These are phyloP conservation scores for Arxiozyma bovina DNA, from an alignment of 1,139 yeast genomes.

Conservation along the genomic window DNA sequence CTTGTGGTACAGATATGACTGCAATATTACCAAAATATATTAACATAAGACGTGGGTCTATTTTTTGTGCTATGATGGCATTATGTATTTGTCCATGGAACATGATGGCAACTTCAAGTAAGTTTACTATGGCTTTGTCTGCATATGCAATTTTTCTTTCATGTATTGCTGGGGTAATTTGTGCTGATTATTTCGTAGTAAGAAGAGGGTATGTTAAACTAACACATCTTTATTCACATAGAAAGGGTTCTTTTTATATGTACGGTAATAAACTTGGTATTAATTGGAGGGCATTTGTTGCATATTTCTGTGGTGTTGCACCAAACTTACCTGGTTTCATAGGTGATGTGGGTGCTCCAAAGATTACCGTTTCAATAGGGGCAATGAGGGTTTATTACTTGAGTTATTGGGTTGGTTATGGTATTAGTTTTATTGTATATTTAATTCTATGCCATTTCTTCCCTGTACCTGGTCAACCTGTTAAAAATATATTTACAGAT, in stretches of 20 bases:
- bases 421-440: constrained; percentile 46
- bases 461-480: constrained; percentile 57
- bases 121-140: constrained; percentile 73
- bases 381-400: constrained; percentile 65
- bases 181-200: constrained; percentile 67
- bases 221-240: constrained; percentile 49
- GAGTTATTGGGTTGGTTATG: constrained; percentile 69
- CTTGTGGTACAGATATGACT: constrained; percentile 87
- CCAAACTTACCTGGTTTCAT: constrained; percentile 87
- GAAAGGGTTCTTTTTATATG: constrained; percentile 44
- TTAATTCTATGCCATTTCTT: constrained; percentile 41
- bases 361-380: constrained; percentile 56
- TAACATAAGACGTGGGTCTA: constrained; percentile 77
- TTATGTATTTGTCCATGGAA: constrained; percentile 86
- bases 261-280: constrained; percentile 50
- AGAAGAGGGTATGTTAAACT: constrained; percentile 64
- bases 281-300: constrained; percentile 75
- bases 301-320: constrained; percentile 64
- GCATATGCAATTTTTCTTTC: constrained; percentile 84
- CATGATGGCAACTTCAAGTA: constrained; percentile 60
- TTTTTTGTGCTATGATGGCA: constrained; percentile 70
- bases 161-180: constrained; percentile 76
- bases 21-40: constrained; percentile 72
- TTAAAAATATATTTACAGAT: constrained; percentile 39
- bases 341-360: constrained; percentile 57